Evolutionary conservation across 2,329 filamentous ascomycete species (phyloP).

Genomic region (Aciculosporium take): DNA sequence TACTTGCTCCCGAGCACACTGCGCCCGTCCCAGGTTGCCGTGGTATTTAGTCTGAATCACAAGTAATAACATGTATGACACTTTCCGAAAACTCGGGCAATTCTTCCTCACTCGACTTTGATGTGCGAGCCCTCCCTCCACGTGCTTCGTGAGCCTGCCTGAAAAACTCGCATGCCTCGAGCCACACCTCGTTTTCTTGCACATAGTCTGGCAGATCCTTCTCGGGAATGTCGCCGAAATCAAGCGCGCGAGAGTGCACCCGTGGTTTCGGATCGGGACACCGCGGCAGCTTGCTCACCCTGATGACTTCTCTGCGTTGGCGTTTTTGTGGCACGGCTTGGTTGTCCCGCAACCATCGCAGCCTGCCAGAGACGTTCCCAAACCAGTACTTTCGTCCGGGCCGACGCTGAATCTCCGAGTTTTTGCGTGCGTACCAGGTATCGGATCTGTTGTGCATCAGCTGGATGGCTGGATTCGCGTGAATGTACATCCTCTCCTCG

Average conservation of each 20-base stretch:
- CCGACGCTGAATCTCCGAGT: constrained; percentile 33
- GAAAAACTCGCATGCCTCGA: constrained; percentile 24
- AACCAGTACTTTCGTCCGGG: constrained; percentile 36
- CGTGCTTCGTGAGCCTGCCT: constrained; percentile 13
- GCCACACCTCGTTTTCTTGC: constrained; percentile 29
- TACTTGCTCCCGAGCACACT: not conserved
- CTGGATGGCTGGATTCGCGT: constrained; percentile 37
- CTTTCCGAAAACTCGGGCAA: constrained; percentile 11
- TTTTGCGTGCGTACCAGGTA: constrained; percentile 33
- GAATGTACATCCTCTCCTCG: constrained; percentile 24
- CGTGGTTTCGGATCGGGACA: constrained; percentile 17
- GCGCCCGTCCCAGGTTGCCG: no score
- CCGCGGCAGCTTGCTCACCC: not conserved
- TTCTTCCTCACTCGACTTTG: constrained; percentile 12
- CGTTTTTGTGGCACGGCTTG: constrained; percentile 3
- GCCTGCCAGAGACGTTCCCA: constrained; percentile 28
- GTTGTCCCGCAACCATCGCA: constrained; percentile 17
- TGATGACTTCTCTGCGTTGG: constrained; percentile 8
- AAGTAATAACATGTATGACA: not conserved
- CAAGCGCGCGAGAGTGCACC: constrained; percentile 14
- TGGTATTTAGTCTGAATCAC: not conserved
- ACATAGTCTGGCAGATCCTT: constrained; percentile 31
- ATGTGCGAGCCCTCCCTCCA: constrained; percentile 4
- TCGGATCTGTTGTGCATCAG: constrained; percentile 28
- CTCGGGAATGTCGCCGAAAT: constrained; percentile 24